phyloP scores from a whole-genome alignment of 2,329 filamentous ascomycete genomes.

The Lasiodiplodia sp. region DNA sequence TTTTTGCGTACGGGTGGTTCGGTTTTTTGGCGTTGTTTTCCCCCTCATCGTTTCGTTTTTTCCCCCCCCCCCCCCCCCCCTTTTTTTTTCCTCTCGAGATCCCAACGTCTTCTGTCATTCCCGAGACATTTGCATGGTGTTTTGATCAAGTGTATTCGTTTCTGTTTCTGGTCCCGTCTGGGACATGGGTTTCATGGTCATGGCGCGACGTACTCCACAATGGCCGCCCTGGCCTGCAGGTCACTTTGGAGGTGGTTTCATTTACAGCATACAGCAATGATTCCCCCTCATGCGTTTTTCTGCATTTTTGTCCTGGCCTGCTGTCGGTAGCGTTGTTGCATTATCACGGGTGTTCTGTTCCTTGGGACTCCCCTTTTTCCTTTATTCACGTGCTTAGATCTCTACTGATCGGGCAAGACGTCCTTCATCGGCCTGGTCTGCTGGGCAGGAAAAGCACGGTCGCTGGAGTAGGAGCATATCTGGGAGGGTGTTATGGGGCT shows the following conservation, averaged over 20 bases:
- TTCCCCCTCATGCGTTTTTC: slow-evolving; percentile 51
- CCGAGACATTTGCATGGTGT: slow-evolving; percentile 50
- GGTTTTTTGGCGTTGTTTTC: too few species aligned
- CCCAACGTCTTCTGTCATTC: slow-evolving; percentile 49
- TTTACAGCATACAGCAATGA: slow-evolving; percentile 54
- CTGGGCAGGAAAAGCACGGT: slow-evolving; percentile 30
- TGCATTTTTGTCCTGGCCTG: slow-evolving; percentile 30
- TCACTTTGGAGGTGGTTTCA: slow-evolving; percentile 46
- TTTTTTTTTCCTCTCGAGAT: slow-evolving; percentile 31
- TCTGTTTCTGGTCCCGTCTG: slow-evolving; percentile 38
- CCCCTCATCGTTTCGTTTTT: too few species aligned
- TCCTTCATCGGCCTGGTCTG: slow-evolving; percentile 29
- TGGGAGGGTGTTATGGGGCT: slow-evolving; percentile 24
- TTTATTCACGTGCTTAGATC: slow-evolving; percentile 24
- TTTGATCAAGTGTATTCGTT: slow-evolving; percentile 40
- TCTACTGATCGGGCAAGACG: slow-evolving; percentile 23
- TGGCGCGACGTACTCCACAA: slow-evolving; percentile 30
- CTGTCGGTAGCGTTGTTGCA: slow-evolving; percentile 29
- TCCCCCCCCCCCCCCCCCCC: slow-evolving; percentile 34
- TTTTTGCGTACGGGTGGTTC: too few species aligned
- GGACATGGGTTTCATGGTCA: slow-evolving; percentile 44
- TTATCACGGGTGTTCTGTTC: slow-evolving; percentile 30
- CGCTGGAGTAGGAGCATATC: slow-evolving; percentile 26
- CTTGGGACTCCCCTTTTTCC: slow-evolving; percentile 24
- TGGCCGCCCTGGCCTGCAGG: slow-evolving; percentile 40